These are phyloP conservation scores for Glaciozyma antarctica DNA, from an alignment of 768 basidiomycete genomes.

Conservation along the genomic window DNA sequence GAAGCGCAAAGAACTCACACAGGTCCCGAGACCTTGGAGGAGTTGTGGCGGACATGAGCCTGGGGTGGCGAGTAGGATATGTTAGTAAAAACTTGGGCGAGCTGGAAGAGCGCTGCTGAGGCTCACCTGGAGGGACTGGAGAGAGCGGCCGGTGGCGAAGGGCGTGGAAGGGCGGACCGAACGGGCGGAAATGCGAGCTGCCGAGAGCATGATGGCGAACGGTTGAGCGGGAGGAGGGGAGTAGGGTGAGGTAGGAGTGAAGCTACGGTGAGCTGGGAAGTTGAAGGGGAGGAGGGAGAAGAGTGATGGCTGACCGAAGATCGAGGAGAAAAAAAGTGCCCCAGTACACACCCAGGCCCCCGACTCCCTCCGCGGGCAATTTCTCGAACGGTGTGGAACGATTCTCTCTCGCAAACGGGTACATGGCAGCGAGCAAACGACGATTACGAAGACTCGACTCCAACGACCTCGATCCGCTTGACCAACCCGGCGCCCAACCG, in stretches of 20 bases:
- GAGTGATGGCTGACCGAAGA: background rate
- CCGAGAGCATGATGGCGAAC: conserved; percentile 24
- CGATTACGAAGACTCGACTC: too few species aligned
- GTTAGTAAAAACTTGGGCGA: background rate
- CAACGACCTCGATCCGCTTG: conserved; percentile 35
- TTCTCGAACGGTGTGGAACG: too few species aligned
- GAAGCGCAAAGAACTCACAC: conserved; percentile 5
- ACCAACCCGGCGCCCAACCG: conserved; percentile 64
- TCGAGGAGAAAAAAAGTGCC: background rate
- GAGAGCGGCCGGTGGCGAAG: conserved; percentile 11
- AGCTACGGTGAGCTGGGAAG: background rate
- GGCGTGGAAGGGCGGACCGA: conserved; percentile 25
- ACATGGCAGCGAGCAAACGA: too few species aligned
- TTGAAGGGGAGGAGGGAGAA: background rate
- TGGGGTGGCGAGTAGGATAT: background rate
- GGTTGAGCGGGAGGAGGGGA: background rate
- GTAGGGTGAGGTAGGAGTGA: background rate
- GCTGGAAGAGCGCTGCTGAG: background rate
- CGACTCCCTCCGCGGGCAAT: too few species aligned
- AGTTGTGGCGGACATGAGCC: conserved; percentile 29
- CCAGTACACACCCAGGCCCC: too few species aligned
- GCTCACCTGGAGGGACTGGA: background rate
- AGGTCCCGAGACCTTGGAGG: conserved; percentile 31
- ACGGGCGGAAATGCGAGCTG: conserved; percentile 25
- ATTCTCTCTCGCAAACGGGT: too few species aligned